Base-by-base conservation (phyloP, 352 stramenopile genomes). In the Pythium scleroteichum region DNA sequence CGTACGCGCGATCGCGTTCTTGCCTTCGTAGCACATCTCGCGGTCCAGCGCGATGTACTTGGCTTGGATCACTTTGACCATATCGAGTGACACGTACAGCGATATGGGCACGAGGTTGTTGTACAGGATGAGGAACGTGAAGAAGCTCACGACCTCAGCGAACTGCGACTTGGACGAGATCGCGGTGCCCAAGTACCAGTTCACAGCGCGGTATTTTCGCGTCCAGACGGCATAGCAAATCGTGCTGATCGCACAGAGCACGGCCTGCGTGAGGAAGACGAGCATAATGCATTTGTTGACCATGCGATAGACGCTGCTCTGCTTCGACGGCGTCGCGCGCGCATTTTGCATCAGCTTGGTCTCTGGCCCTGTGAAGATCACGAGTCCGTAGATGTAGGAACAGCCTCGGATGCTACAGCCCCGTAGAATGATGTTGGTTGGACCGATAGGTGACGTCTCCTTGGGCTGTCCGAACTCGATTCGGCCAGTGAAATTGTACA, bases 81-180 rank as follows among this genome's bases (percentile, higher is more conserved):
- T 89, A 62, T 98, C 92, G 16, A 99, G 81, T 14, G 94, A 98
- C 16, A 99, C 95, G 74, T 99, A 99, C 8, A 99, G 73, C 71
- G 90, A 98, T 44, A 99, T 91, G 23, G 97, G 97, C n/a, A 99
- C 88, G 53, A 99, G 92, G 63, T 98, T 98, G 74, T 88, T 97
- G 72, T 97, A 96, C 45, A 99, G 74, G 32, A 98, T 97, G 22
- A 99, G 75, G 67, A 98, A 99, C n/a, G 89, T 93, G 55, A 97
- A 96, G 46, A 96, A 95, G 47, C 77, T 92, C 54, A 97, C 88
- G 19, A 96, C 51, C 46, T 79, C 69, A 8, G 45, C 55, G 24
- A 55, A 26, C 13, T 66, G 52, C 1, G 66, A 62, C 1, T 8
- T 53, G 55, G 41, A 53, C 10, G 50, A 44, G 26, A 71, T 50